Percentiles rank a stretch among this genome's conserved stretches.
Conservation (phyloP, 164 flowering plant genomes). For the Magnolia changhungtana region DNA sequence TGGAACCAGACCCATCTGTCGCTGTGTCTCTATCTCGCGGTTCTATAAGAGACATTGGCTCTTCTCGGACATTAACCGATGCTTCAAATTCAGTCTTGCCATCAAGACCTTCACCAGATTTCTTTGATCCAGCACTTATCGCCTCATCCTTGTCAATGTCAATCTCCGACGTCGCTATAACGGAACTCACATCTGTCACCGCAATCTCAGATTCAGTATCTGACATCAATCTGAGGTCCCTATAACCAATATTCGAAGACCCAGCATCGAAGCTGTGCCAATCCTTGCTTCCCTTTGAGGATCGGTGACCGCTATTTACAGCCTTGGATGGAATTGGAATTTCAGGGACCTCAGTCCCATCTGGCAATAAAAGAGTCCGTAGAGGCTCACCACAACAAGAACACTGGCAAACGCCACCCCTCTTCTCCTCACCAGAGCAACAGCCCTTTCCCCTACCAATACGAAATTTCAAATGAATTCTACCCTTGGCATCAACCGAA, state of each 20-base stretch:
- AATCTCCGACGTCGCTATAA: constrained; percentile 8
- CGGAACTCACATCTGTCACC: constrained; percentile 35
- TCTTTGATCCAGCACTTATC: background rate
- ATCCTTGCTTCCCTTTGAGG: constrained; percentile 30
- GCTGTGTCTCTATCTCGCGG: background rate
- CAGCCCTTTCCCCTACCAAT: constrained; percentile 26
- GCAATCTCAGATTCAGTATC: constrained; percentile 38
- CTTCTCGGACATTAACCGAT: background rate
- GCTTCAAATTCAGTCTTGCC: background rate
- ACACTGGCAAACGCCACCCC: constrained; percentile 29
- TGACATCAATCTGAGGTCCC: constrained; percentile 44
- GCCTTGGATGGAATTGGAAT: constrained; percentile 41
- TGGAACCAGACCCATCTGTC: background rate
- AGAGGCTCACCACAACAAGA: constrained; percentile 71
- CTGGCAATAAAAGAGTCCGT: constrained; percentile 25
- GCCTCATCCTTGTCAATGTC: background rate
- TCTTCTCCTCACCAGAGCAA: constrained; percentile 17
- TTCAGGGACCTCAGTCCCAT: constrained; percentile 21
- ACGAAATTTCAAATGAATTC: constrained; percentile 27
- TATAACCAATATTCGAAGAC: constrained; percentile 35
- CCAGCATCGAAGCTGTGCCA: constrained; percentile 17
- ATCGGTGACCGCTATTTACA: background rate
- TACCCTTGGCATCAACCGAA: constrained; percentile 48
- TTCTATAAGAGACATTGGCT: background rate
- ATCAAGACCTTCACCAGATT: background rate